Conservation (phyloP, 169 alveolate genomes). For the Plasmodium gaboni region DNA sequence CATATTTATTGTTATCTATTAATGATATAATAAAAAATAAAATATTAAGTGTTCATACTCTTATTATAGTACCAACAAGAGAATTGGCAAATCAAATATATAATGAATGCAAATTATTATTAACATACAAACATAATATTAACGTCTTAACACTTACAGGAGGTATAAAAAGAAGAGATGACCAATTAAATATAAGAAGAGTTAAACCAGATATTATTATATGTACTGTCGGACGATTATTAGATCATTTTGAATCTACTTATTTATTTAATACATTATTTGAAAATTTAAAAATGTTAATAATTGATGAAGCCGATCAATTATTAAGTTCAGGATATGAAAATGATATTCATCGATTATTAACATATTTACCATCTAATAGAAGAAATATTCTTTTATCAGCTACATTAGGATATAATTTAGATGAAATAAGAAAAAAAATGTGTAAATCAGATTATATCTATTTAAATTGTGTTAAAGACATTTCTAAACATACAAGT, state of each 20-base stretch:
- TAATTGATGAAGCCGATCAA: constrained; percentile 96
- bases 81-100: constrained; percentile 95
- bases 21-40: constrained; percentile 90
- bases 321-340: constrained; percentile 74
- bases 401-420: constrained; percentile 75
- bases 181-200: constrained; percentile 91
- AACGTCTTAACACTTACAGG: constrained; percentile 95
- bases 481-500: constrained; percentile 68
- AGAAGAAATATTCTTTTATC: constrained; percentile 79
- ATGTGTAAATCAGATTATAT: constrained; percentile 68
- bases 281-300: constrained; percentile 89
- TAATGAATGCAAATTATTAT: constrained; percentile 89
- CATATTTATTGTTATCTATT: constrained; percentile 92
- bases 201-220: constrained; percentile 94
- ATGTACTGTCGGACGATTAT: constrained; percentile 96
- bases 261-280: constrained; percentile 92
- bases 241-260: constrained; percentile 94
- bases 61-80: constrained; percentile 95
- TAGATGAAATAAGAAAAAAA: constrained; percentile 61
- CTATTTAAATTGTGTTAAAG: constrained; percentile 63
- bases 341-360: constrained; percentile 63
- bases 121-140: constrained; percentile 92
- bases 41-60: constrained; percentile 90
- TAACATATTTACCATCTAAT: constrained; percentile 76
- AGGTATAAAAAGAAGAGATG: constrained; percentile 92